Evolutionary conservation across 495 filamentous ascomycete genomes (phyloP), one percentile per base, ranked within the genome.

Genomic region (Filosporella fistucella): DNA sequence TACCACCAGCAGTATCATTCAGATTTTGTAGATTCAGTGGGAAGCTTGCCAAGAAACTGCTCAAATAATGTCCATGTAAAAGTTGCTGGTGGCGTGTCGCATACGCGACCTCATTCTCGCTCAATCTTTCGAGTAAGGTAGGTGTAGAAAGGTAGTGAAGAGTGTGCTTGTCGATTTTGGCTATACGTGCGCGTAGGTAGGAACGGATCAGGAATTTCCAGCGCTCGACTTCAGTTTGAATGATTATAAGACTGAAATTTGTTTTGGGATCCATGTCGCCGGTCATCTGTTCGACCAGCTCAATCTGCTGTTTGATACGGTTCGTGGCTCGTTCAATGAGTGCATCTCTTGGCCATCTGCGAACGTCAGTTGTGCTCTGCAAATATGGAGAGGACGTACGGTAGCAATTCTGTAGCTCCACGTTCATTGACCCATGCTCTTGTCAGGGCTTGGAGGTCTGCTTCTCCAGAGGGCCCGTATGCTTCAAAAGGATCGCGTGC

Each of bases 171-270:
- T 89, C 83, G 58, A 89, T 88, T 76, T 98, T 98, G 16, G 88
- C 76, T 32, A 98, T 81, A 23, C 93, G 74, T n/a, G 85, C 78
- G 38, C 93, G 77, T 33, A 97, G 72, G 50, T 88, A 84, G n/a
- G 82, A 85, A 47, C 93, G 81, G 28, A 96, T 74, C 28, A 97
- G 72, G 61, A 85, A 97, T 70, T 95, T 95, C 64, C 85, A 91
- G 30, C 93, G 74, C 64, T 95, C 87, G 40, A 97, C 81, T 71
- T 98, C 93, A 21, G 94, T 97, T 71, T 98, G 93, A 46, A 96
- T 81, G 52, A 98, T 84, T 37, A 96, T 94, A 55, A 97, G 84
- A 52, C 76, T 79, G 62, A 98, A 94, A 65, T 94, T 96, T 46
- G 87, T 81, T 57, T 83, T 90, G 10, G 89, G 84, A 58, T 93